Evolutionary conservation across 164 flowering plant genomes (phyloP), one percentile per base, ranked within the genome.

Genomic region (Liquidambar formosana): DNA sequence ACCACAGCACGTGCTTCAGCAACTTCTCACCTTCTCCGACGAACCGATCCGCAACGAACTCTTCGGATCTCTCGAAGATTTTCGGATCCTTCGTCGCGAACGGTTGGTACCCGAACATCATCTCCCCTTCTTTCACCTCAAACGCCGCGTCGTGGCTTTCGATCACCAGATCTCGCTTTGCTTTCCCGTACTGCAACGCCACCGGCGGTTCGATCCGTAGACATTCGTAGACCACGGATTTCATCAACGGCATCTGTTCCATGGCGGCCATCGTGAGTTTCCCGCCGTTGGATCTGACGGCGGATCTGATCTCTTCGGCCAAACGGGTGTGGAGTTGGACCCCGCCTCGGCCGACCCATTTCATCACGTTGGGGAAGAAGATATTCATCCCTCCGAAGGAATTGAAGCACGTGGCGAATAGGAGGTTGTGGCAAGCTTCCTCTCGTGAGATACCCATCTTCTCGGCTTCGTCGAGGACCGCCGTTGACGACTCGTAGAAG

Each of bases 121-220:
- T 67, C 64, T 92, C 91, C 0, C 97, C 97, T 47, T 82, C 70
- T 48, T 85, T 85, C 3, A 92, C 81, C 64, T 79, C 62, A 61
- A 80, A 89, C 1, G 79, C 68, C 1, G 85, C 80, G 46, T 88
- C 96, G 78, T 93, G 97, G 60, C 85, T 86, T 76, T 88, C 86
- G 25, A 92, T 54, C 43, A 85, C 63, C 48, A 90, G 12, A 67
- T 92, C 90, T 13, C 47, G 64, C 73, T 82, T 88, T 45, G 97
- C 97, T 33, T 46, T 74, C 4, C 85, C 97, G 80, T 80, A 91
- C 72, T 93, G 97, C 3, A 69, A 56, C 2, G 90, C 63, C 10
- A 93, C 92, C 21, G 96, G 96, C 12, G 97, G 97, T 4, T 93
- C 93, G 49, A 93, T 79, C 18, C 97, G 80, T 63, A 90, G 64